These are phyloP conservation scores for Penicillium sp. DNA, from an alignment of 2,329 filamentous ascomycete genomes.

Conservation along the genomic window DNA sequence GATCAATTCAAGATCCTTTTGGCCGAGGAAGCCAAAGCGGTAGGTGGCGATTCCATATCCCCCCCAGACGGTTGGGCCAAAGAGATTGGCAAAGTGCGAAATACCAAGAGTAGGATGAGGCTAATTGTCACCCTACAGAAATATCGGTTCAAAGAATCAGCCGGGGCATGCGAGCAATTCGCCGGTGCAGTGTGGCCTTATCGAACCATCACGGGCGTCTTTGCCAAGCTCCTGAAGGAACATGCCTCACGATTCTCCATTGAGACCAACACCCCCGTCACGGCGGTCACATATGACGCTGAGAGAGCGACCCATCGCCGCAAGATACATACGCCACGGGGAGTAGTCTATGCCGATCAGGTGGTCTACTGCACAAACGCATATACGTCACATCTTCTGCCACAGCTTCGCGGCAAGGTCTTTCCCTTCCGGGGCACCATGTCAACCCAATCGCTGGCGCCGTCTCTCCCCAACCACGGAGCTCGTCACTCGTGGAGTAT, in stretches of 20 bases:
- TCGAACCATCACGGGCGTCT: conserved; percentile 15
- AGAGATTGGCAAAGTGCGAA: neutral
- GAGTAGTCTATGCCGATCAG: conserved; percentile 41
- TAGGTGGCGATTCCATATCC: neutral
- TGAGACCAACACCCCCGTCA: conserved; percentile 18
- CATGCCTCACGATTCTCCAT: conserved; percentile 12
- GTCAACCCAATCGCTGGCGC: neutral
- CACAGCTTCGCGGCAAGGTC: conserved; percentile 29
- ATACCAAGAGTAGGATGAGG: neutral
- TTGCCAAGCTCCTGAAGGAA: conserved; percentile 11
- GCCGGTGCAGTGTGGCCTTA: conserved; percentile 19
- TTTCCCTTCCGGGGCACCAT: conserved; percentile 2
- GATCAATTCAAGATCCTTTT: conserved; percentile 3
- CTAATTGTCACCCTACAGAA: conserved; percentile 1
- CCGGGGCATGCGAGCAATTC: conserved; percentile 7
- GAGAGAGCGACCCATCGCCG: conserved; percentile 21
- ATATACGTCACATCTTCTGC: conserved; percentile 32
- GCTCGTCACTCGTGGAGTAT: conserved; percentile 3
- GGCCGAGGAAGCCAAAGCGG: conserved; percentile 1
- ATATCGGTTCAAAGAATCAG: conserved; percentile 8
- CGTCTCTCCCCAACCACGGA: neutral
- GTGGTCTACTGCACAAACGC: conserved; percentile 41
- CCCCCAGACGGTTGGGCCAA: neutral
- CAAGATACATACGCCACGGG: conserved; percentile 41
- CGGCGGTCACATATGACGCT: conserved; percentile 4